These are phyloP conservation scores for Globisporangium heterothallicum DNA, from an alignment of 352 stramenopile species.

Conservation along the genomic window DNA sequence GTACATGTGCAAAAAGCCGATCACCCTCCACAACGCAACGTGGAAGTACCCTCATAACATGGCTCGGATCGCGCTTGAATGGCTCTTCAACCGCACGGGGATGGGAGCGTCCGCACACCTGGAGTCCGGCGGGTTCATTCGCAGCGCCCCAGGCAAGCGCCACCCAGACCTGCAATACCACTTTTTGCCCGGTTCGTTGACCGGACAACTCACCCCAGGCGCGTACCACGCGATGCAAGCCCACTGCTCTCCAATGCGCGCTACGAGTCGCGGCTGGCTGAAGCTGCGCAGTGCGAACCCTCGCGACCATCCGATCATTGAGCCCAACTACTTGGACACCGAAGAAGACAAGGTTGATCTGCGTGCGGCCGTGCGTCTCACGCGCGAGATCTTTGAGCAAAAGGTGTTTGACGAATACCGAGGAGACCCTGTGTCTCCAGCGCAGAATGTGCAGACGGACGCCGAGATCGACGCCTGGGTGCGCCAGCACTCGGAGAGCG, in stretches of 20 bases:
- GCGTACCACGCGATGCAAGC: slow-evolving; percentile 78
- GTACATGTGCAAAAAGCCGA: slow-evolving; percentile 85
- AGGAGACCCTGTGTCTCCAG: slow-evolving; percentile 70
- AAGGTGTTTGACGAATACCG: slow-evolving; percentile 81
- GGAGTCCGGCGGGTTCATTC: slow-evolving; percentile 85
- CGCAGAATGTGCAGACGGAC: slow-evolving; percentile 51
- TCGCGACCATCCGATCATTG: slow-evolving; percentile 72
- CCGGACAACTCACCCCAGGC: slow-evolving; percentile 57
- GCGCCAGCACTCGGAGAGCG: slow-evolving; percentile 76
- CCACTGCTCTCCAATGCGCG: slow-evolving; percentile 86
- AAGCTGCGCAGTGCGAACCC: slow-evolving; percentile 75
- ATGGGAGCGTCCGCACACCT: slow-evolving; percentile 76
- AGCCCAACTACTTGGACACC: slow-evolving; percentile 88
- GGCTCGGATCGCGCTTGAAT: slow-evolving; percentile 79
- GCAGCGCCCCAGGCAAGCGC: slow-evolving; percentile 64
- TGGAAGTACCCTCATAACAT: slow-evolving; percentile 89
- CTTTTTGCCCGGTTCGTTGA: slow-evolving; percentile 83
- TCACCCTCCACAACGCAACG: slow-evolving; percentile 87
- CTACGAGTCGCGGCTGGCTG: slow-evolving; percentile 77
- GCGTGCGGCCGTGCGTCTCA: slow-evolving; percentile 67
- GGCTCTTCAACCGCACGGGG: slow-evolving; percentile 64
- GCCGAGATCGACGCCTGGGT: slow-evolving; percentile 84
- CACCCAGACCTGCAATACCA: slow-evolving; percentile 89
- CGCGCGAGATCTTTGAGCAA: slow-evolving; percentile 86
- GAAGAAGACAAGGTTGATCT: slow-evolving; percentile 77